Percentiles rank a stretch among this genome's conserved stretches.
Evolutionary conservation across 1,284 basidiomycete genomes (phyloP).

Genomic region (Leccinum fuscescens): DNA sequence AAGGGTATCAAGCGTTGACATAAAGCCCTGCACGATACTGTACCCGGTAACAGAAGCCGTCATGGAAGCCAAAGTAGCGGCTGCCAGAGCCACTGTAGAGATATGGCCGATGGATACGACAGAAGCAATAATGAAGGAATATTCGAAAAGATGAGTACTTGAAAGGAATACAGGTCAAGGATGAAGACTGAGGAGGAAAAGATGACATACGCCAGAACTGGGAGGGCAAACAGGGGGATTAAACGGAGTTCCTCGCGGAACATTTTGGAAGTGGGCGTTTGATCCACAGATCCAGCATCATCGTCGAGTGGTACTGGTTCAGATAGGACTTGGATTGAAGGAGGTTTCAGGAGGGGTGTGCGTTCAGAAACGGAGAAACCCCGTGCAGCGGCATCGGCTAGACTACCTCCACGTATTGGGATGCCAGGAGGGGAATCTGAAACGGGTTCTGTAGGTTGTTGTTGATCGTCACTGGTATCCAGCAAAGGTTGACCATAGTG

Average conservation of each 20-base stretch:
- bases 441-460: neutral
- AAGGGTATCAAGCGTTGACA: slow-evolving; percentile 85
- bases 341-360: slow-evolving; percentile 37
- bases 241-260: slow-evolving; percentile 61
- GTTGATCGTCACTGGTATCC: slow-evolving; percentile 7
- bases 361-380: slow-evolving; percentile 19
- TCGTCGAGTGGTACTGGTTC: slow-evolving; percentile 10
- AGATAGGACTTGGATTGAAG: slow-evolving; percentile 12
- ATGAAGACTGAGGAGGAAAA: slow-evolving; percentile 2
- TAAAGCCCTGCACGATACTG: slow-evolving; percentile 80
- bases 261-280: slow-evolving; percentile 42
- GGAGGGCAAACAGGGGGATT: slow-evolving; percentile 62
- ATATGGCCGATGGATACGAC: slow-evolving; percentile 86
- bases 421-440: slow-evolving; percentile 16
- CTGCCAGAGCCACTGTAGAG: slow-evolving; percentile 79
- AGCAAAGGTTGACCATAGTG: slow-evolving; percentile 34
- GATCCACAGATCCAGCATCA: slow-evolving; percentile 32
- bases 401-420: slow-evolving; percentile 17
- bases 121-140: slow-evolving; percentile 69
- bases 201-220: slow-evolving; percentile 60
- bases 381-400: neutral
- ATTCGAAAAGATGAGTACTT: slow-evolving; percentile 75
- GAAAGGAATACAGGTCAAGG: neutral
- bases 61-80: slow-evolving; percentile 83
- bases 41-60: slow-evolving; percentile 73